These are phyloP conservation scores for Auricularia cornea DNA, from an alignment of 768 basidiomycete species.

Conservation along the genomic window DNA sequence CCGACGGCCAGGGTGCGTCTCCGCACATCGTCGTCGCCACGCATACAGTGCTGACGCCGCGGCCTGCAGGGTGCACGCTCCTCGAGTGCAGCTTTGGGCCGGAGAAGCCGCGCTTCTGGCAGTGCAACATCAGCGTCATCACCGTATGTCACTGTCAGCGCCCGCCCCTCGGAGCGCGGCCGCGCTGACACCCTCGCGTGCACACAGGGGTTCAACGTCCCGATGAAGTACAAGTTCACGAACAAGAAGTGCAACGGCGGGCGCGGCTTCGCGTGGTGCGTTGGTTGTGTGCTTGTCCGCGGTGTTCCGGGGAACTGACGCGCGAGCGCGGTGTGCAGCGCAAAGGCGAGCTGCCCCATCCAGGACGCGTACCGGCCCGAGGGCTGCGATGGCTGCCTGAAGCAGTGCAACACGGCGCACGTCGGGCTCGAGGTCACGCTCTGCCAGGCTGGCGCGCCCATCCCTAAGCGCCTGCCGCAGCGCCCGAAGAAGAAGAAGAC, in stretches of 20 bases:
- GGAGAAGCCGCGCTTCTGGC: background rate
- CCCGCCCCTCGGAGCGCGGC: background rate
- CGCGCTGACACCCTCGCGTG: background rate
- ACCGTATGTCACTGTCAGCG: background rate
- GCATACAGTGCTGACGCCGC: background rate
- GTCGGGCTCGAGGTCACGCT: background rate
- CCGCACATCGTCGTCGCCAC: background rate
- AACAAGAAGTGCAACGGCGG: background rate
- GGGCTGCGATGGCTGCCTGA: background rate
- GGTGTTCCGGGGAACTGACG: background rate
- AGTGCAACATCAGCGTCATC: slow-evolving; percentile 1
- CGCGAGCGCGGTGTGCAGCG: background rate
- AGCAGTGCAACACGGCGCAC: background rate
- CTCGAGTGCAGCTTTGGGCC: background rate
- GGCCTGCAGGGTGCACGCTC: background rate
- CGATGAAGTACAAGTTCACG: background rate
- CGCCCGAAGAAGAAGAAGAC: no score
- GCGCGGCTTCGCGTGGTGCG: background rate
- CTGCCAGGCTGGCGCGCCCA: background rate
- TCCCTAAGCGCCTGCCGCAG: background rate
- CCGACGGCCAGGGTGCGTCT: background rate
- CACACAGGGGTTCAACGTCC: background rate
- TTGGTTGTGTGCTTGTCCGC: background rate
- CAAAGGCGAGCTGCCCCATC: background rate
- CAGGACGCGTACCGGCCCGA: background rate